Percentiles rank a stretch among this genome's conserved stretches.
Evolutionary conservation across 768 basidiomycete species (phyloP).

Genomic region (Russula abietina): DNA sequence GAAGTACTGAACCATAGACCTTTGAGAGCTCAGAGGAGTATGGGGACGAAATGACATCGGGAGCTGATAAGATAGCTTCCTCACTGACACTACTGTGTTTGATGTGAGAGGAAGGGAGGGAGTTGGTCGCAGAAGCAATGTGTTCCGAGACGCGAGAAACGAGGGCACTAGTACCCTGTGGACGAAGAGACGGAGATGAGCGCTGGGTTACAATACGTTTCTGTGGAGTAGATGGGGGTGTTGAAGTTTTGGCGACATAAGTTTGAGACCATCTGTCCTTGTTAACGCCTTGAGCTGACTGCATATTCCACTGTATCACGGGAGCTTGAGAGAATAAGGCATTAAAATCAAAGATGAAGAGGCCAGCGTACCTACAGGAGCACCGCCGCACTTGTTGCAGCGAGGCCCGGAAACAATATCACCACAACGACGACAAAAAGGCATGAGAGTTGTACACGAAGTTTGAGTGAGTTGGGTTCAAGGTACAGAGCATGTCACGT

Average conservation of each 20-base stretch:
- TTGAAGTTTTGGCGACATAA: constrained; percentile 51
- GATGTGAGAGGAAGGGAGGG: constrained; percentile 52
- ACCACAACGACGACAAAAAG: constrained; percentile 81
- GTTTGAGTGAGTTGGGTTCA: not conserved
- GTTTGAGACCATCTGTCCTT: constrained; percentile 78
- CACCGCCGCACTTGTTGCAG: constrained; percentile 71
- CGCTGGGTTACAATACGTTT: constrained; percentile 25
- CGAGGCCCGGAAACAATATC: constrained; percentile 68
- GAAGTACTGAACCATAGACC: constrained; percentile 79
- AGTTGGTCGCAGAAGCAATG: constrained; percentile 47
- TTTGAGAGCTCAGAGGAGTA: constrained; percentile 62
- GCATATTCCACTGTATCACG: constrained; percentile 59
- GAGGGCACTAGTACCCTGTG: constrained; percentile 42
- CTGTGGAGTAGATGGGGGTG: constrained; percentile 38
- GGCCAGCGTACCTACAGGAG: constrained; percentile 59
- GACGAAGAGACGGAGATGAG: constrained; percentile 38
- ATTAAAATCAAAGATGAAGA: not conserved
- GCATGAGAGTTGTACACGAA: constrained; percentile 42
- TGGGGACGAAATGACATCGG: constrained; percentile 51
- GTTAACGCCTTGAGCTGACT: constrained; percentile 35
- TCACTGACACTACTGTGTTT: constrained; percentile 36
- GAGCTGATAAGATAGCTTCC: constrained; percentile 37
- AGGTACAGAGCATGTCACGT: constrained; percentile 6
- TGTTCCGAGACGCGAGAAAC: constrained; percentile 50
- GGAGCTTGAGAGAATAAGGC: constrained; percentile 43